A percentile compares a stretch with the other conserved stretches of the same genome.
These are phyloP conservation scores for Apiospora hydei DNA, from an alignment of 2,329 filamentous ascomycete species.

Conservation along the genomic window DNA sequence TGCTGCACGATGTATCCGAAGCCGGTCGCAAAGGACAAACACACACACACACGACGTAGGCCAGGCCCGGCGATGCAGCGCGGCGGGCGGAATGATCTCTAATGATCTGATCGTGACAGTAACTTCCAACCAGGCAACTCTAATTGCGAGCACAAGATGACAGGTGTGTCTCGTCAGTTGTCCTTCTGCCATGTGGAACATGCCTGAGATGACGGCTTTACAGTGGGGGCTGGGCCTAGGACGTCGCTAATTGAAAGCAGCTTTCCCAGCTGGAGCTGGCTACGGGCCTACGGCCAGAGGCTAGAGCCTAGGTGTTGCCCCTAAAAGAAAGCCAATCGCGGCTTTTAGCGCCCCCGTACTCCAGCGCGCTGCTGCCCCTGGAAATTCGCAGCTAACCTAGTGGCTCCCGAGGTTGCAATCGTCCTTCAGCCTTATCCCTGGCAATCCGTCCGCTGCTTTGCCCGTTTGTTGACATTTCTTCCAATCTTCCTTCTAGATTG, in stretches of 20 bases:
- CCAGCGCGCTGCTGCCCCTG: slow-evolving; percentile 7
- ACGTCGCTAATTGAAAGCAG: slow-evolving; percentile 8
- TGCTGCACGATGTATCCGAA: background rate
- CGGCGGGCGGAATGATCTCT: background rate
- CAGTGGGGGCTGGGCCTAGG: background rate
- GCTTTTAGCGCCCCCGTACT: slow-evolving; percentile 16
- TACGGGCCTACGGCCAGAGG: background rate
- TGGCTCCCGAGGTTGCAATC: slow-evolving; percentile 7
- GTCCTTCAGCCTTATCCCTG: slow-evolving; percentile 19
- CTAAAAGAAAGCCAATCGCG: background rate
- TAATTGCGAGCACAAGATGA: slow-evolving; percentile 1
- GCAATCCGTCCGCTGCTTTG: background rate
- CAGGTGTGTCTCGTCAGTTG: slow-evolving; percentile 19
- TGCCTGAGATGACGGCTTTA: background rate
- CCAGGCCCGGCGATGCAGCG: background rate
- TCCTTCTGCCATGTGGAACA: background rate
- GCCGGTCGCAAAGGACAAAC: background rate
- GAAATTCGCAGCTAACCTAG: background rate
- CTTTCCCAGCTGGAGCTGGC: background rate
- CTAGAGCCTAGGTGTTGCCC: background rate
- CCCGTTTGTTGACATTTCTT: slow-evolving; percentile 3
- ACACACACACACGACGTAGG: background rate
- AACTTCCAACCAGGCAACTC: slow-evolving; percentile 6
- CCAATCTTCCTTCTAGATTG: slow-evolving; percentile 16
- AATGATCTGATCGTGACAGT: background rate